Percentiles rank a stretch among this genome's conserved stretches.
Conservation (phyloP, 148 eudicot genomes). For the Rhododendron vialii region DNA sequence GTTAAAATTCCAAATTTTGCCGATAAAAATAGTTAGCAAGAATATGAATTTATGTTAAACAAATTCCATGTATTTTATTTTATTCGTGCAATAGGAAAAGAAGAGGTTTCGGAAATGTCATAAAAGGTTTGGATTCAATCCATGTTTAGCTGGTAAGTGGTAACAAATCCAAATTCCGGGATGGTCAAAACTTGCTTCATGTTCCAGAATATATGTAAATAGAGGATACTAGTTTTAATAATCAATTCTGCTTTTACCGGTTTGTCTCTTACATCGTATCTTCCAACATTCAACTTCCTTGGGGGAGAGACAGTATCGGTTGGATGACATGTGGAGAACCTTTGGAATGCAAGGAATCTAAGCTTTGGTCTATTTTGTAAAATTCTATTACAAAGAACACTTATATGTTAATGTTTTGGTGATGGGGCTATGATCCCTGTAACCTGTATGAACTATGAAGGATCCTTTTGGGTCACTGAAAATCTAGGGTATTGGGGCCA, state of each 20-base stretch:
- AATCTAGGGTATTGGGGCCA: not conserved
- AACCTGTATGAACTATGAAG: not conserved
- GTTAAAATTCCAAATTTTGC: not conserved
- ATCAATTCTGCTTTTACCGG: not conserved
- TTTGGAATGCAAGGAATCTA: not conserved
- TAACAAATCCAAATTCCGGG: not conserved
- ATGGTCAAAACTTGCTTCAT: not conserved
- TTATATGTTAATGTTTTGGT: not conserved
- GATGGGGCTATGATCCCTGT: not conserved
- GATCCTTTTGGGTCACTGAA: not conserved
- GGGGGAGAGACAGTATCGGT: not conserved
- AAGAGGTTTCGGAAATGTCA: not conserved
- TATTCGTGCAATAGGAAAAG: not conserved
- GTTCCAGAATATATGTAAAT: not conserved
- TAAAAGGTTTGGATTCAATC: not conserved
- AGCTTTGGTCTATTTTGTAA: not conserved
- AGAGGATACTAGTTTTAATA: not conserved
- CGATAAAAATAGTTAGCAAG: not conserved
- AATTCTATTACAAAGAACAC: not conserved
- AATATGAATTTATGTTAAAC: not conserved
- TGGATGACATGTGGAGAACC: not conserved
- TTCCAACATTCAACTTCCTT: not conserved
- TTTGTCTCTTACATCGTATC: not conserved
- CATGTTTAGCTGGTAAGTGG: not conserved
- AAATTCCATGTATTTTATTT: not conserved